A percentile compares a stretch with the other conserved stretches of the same genome.
phyloP scores from a whole-genome alignment of 495 filamentous ascomycete species.

The Sporormia fimetaria region DNA sequence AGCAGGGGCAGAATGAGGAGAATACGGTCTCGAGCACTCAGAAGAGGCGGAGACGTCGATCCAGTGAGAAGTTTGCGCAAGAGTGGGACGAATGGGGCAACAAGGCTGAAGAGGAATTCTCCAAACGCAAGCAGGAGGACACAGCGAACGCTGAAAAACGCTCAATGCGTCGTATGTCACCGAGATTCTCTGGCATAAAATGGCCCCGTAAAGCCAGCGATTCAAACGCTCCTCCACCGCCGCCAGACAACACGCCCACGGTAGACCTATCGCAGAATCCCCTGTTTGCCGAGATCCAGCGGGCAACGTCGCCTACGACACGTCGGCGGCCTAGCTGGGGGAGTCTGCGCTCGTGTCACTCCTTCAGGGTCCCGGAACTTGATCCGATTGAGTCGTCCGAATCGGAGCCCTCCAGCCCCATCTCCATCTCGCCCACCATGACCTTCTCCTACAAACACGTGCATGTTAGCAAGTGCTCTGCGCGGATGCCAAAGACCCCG shows the following conservation, averaged over 20 bases:
- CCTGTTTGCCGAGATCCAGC: constrained; percentile 17
- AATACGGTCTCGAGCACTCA: no score
- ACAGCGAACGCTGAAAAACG: no score
- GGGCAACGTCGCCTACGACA: constrained; percentile 21
- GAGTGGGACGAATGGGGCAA: no score
- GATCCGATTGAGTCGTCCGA: constrained; percentile 46
- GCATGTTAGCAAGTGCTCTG: constrained; percentile 36
- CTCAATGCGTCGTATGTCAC: no score
- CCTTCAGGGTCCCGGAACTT: constrained; percentile 45
- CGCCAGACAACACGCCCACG: constrained; percentile 20
- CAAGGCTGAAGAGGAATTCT: no score
- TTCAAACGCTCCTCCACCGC: constrained; percentile 15
- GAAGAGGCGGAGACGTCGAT: no score
- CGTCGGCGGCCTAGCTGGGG: constrained; percentile 34
- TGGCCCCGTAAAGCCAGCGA: constrained; percentile 38
- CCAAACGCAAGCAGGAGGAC: no score
- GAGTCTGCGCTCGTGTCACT: constrained; percentile 39
- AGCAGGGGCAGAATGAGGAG: no score
- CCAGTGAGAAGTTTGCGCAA: no score
- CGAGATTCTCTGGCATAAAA: no score
- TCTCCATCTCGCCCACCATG: constrained; percentile 40
- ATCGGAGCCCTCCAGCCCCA: constrained; percentile 39
- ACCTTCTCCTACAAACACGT: constrained; percentile 32
- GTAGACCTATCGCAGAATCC: constrained; percentile 11
- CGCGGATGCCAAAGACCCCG: constrained; percentile 43